Conservation (phyloP, 1,284 basidiomycete species). For the Ganoderma leucocontextum region DNA sequence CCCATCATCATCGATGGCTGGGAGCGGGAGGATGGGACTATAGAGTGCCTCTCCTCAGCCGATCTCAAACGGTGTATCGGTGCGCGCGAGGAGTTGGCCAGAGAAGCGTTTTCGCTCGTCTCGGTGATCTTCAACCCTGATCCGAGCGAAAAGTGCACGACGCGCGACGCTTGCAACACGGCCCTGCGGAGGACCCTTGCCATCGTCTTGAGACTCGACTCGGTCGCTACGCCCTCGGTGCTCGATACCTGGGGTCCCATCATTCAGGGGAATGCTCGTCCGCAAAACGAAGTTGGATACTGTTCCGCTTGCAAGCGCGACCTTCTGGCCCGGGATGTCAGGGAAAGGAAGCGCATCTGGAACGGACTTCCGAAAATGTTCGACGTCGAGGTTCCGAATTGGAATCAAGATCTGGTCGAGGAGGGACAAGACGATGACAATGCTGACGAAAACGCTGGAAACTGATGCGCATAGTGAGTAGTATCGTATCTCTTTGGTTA, state of each 20-base stretch:
- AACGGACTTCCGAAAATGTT: neutral
- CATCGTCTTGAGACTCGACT: neutral
- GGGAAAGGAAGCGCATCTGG: neutral
- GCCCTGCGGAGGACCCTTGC: neutral
- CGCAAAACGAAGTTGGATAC: neutral
- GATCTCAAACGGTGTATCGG: conserved; percentile 16
- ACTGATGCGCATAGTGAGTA: neutral
- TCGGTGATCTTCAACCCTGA: neutral
- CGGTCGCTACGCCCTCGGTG: neutral
- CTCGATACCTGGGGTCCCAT: neutral
- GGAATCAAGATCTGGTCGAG: neutral
- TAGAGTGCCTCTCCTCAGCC: neutral
- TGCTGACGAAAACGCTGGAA: neutral
- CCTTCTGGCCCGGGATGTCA: neutral
- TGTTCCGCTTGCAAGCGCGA: neutral
- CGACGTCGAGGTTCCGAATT: neutral
- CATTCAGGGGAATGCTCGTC: neutral
- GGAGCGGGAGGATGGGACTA: conserved; percentile 17
- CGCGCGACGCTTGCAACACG: neutral
- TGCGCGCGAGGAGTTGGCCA: neutral
- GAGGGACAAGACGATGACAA: neutral
- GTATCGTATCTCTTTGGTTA: neutral
- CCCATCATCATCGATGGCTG: neutral
- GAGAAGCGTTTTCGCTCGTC: neutral
- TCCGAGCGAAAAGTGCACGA: neutral